Evolutionary conservation across 139 green algal genomes (phyloP), one percentile per base, ranked within the genome.

Genomic region (Microglena sp.): DNA sequence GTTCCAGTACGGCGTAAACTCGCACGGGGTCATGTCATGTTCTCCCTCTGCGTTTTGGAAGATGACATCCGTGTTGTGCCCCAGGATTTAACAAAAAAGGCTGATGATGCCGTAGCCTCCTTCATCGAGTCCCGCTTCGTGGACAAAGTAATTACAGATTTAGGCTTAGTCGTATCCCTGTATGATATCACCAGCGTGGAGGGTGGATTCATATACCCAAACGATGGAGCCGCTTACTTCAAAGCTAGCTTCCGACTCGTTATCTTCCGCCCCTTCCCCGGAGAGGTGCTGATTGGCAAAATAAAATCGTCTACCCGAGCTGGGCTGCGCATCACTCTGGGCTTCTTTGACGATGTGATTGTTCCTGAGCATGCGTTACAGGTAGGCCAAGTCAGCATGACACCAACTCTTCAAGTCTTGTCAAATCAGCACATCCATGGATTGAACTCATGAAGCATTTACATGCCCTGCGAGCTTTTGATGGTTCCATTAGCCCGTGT

Each of bases 321-420:
- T 33, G 89, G 89, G 0, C 43, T 95, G 11, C 57, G 76, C 7
- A 65, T 95, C 3, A 84, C 68, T n/a, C 45, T 97, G 2, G 91
- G 86, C 15, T 97, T 97, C 74, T 97, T 97, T 40, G 70, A 87
- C 3, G 91, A 97, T 64, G 67, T 97, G 0, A n/a, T 84, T 21
- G 82, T 97, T 8, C 88, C 88, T 1, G 76, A 85, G 33, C 72
- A 92, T 24, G 55, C 73, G 11, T 63, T 94, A 33, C 82, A 84
- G 60, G 31, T 15, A 5, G n/a, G n/a, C 40, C 40, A 50, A 50
- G n/a, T n/a, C n/a, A n/a, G n/a, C n/a, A n/a, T n/a, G n/a, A n/a
- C n/a, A n/a, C n/a, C n/a, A n/a, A n/a, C n/a, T n/a, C n/a, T n/a
- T n/a, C n/a, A n/a, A n/a, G n/a, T n/a, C n/a, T n/a, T n/a, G n/a